Percentiles rank a stretch among this genome's conserved stretches.
Conservation (phyloP, 2,329 filamentous ascomycete species). For the Thielaviopsis euricoi region DNA sequence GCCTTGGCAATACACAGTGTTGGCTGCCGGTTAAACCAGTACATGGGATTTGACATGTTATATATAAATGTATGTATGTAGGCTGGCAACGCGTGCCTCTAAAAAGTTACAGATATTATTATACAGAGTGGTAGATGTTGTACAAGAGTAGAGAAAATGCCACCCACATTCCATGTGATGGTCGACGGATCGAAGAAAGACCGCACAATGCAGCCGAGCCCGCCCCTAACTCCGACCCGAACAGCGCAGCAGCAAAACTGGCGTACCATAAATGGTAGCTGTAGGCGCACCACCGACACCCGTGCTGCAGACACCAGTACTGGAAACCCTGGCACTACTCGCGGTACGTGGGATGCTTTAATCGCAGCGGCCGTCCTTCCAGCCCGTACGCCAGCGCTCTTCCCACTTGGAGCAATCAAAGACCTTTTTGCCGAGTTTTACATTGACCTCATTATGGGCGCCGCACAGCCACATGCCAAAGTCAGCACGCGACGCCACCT, state of each 20-base stretch:
- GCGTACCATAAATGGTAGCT: not conserved
- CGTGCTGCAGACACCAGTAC: no score
- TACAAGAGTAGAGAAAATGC: not conserved
- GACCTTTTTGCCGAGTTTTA: conserved; percentile 72
- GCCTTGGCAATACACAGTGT: not conserved
- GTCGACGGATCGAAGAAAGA: not conserved
- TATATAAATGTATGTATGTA: not conserved
- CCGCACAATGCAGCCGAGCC: not conserved
- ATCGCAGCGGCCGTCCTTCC: conserved; percentile 51
- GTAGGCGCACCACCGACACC: not conserved
- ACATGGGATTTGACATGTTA: not conserved
- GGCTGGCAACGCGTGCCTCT: not conserved
- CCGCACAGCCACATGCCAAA: conserved; percentile 74
- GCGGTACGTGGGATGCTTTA: no score
- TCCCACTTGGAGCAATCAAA: conserved; percentile 90
- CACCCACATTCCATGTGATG: not conserved
- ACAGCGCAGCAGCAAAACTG: not conserved
- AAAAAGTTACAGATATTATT: not conserved
- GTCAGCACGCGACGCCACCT: conserved; percentile 3
- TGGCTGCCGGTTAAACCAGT: not conserved
- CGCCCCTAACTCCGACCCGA: not conserved
- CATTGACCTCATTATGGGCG: conserved; percentile 76
- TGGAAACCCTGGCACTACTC: no score
- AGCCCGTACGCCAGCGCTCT: conserved; percentile 86
- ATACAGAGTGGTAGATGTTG: not conserved